Conservation (phyloP, 495 filamentous ascomycete species). For the Penicillium lividum region DNA sequence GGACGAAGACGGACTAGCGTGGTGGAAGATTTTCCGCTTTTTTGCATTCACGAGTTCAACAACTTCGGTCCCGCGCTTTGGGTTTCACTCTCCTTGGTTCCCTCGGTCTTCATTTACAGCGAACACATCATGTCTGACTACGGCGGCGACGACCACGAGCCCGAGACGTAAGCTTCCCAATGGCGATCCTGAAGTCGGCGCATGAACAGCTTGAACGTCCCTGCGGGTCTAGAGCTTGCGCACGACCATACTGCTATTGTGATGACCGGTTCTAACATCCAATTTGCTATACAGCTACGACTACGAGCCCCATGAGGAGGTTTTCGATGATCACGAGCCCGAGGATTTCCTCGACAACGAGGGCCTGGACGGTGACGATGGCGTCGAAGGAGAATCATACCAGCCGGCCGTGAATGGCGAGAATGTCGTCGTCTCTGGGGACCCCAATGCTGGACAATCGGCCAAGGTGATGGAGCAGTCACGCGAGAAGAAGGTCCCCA, state of each 20-base stretch:
- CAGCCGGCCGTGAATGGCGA: constrained; percentile 48
- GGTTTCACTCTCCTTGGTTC: constrained; percentile 28
- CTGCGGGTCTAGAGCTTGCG: constrained; percentile 10
- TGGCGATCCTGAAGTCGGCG: constrained; percentile 1
- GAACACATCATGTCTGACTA: constrained; percentile 77
- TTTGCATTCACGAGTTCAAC: constrained; percentile 28
- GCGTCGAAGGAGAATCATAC: constrained; percentile 54
- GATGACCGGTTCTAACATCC: constrained; percentile 17
- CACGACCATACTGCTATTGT: constrained; percentile 5
- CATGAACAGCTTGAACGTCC: constrained; percentile 12
- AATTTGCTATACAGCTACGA: constrained; percentile 41
- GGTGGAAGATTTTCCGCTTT: constrained; percentile 43
- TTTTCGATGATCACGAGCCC: constrained; percentile 66
- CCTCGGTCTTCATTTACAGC: constrained; percentile 12
- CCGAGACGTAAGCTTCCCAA: constrained; percentile 47
- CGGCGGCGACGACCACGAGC: constrained; percentile 60
- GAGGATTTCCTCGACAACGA: constrained; percentile 54
- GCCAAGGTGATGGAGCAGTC: constrained; percentile 59
- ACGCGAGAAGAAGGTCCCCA: constrained; percentile 87
- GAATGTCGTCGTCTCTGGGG: constrained; percentile 70
- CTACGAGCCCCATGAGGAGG: constrained; percentile 59
- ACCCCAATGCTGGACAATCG: constrained; percentile 65
- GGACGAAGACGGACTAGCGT: constrained; percentile 34
- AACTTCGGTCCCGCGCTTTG: constrained; percentile 13
- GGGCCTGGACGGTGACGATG: constrained; percentile 40